Base-by-base conservation (phyloP, 2,329 filamentous ascomycete species). In the Phoma sp. region DNA sequence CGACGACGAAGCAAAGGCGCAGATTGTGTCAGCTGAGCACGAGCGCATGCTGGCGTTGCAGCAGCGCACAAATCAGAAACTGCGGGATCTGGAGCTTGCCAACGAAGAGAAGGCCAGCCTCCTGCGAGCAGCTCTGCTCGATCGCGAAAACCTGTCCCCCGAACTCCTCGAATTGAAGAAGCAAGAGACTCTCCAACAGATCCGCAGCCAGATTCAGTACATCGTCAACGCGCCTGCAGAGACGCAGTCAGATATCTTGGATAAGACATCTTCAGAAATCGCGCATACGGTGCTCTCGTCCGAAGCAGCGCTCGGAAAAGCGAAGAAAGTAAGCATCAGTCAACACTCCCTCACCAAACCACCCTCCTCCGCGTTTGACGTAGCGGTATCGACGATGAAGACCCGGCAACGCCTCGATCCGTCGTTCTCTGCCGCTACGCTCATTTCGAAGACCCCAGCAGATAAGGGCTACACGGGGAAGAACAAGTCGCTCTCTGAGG, bases 61-160 rank as follows among this genome's bases (percentile, higher is more conserved):
- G 37, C 68, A 74, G 36, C 64, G 64, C 27, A 68, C 70, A 5
- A 72, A 73, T 45, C 65, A 72, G 49, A 70, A 66, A 52, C 52
- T 72, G 27, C 65, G 68, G 52, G 69, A 73, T 18, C 61, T 75
- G 10, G 72, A 75, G 47, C 54, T 72, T 22, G 65, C 65, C 35
- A 69, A 72, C 24, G 72, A 74, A 13, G 72, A 76, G 42, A 71
- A 72, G 53, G 58, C 67, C 11, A 64, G 70, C 44, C 62, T 75
- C 4, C 58, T 76, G 29, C 65, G 69, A 29, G 63, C 67, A 43
- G 72, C 69, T 25, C 52, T 71, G 13, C 67, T 74, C 33, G 68
- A 71, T 50, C 65, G 66, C 37, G 65, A 72, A n/a, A 64, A 69
- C 27, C 61, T 73, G 4, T 63, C 64, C 4, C 66, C 71, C 7